Conservation (phyloP, 2,329 filamentous ascomycete genomes). For the Sclerotinia subarctica region DNA sequence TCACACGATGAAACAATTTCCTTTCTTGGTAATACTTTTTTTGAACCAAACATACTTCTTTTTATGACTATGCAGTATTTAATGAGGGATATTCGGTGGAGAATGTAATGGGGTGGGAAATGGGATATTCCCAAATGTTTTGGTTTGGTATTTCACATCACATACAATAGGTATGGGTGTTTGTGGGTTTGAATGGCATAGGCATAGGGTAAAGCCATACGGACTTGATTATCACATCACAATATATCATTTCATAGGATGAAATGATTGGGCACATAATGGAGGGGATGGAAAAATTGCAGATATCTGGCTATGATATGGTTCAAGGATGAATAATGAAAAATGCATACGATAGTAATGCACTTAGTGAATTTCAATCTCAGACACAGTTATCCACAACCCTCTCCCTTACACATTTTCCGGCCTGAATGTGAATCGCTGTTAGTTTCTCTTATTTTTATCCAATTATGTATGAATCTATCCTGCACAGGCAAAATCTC, state of each 20-base stretch:
- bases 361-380: neutral
- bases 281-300: neutral
- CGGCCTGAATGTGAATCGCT: too few species aligned
- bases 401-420: neutral
- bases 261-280: neutral
- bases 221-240: neutral
- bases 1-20: neutral
- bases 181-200: neutral
- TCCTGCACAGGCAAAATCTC: neutral
- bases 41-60: neutral
- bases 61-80: neutral
- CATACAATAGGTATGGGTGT: neutral
- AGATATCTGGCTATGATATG: neutral
- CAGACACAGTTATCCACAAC: neutral
- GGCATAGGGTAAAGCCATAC: neutral
- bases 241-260: neutral
- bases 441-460: neutral
- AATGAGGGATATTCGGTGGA: neutral
- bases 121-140: neutral
- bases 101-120: neutral
- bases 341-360: neutral
- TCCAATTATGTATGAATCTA: neutral
- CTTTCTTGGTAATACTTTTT: conserved; percentile 10
- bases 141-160: neutral
- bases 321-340: neutral